Conservation (phyloP, 2,329 filamentous ascomycete species). For the Raffaelea albimanens region DNA sequence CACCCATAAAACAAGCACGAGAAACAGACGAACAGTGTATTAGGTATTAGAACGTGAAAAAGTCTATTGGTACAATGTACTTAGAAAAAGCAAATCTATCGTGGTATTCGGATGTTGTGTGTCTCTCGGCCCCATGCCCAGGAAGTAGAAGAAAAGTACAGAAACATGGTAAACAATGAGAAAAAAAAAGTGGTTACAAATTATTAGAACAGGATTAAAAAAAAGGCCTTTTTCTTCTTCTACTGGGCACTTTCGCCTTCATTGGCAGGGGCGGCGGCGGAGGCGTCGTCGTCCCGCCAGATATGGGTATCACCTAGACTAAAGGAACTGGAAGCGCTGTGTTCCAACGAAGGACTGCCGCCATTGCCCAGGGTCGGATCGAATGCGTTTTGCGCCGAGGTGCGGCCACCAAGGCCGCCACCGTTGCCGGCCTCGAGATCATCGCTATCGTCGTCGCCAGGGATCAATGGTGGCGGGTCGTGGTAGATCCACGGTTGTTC, state of each 20-base stretch:
- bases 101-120: too few species aligned
- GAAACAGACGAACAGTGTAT: too few species aligned
- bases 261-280: too few species aligned
- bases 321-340: constrained; percentile 32
- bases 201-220: background rate
- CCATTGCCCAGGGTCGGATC: background rate
- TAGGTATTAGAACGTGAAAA: too few species aligned
- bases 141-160: too few species aligned
- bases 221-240: background rate
- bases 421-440: constrained; percentile 5
- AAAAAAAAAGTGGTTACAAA: too few species aligned
- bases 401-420: too few species aligned
- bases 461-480: constrained; percentile 36
- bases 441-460: constrained; percentile 10
- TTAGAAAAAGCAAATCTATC: too few species aligned
- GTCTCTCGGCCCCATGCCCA: too few species aligned
- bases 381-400: background rate
- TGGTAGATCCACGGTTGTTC: constrained; percentile 60
- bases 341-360: constrained; percentile 14
- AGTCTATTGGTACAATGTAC: too few species aligned
- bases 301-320: constrained; percentile 42
- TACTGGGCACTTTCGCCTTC: background rate
- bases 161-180: too few species aligned
- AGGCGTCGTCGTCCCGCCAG: constrained; percentile 27
- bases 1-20: too few species aligned